Percentiles rank a stretch among this genome's conserved stretches.
phyloP scores from a whole-genome alignment of 2,329 filamentous ascomycete genomes.

The Aspergillus arachidicola region DNA sequence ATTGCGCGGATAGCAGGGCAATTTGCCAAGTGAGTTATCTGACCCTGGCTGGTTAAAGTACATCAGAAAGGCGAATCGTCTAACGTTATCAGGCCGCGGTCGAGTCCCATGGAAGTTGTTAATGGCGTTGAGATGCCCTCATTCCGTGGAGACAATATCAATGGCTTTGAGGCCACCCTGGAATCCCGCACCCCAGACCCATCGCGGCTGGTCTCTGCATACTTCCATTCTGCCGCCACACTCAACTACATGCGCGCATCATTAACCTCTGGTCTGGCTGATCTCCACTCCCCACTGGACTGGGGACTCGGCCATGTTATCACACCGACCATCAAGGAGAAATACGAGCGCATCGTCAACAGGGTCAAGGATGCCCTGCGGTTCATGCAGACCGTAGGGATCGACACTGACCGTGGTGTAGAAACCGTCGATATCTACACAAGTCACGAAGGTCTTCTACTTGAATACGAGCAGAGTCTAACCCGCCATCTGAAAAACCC shows the following conservation, averaged over 20 bases:
- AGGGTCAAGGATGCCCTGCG: conserved; percentile 88
- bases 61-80: neutral
- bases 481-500: conserved; percentile 75
- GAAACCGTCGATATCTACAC: conserved; percentile 95
- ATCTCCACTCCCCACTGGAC: conserved; percentile 89
- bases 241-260: conserved; percentile 89
- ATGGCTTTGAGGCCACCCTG: conserved; percentile 70
- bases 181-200: conserved; percentile 82
- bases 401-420: conserved; percentile 79
- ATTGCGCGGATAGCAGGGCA: conserved; percentile 97
- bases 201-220: conserved; percentile 80
- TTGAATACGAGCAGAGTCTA: conserved; percentile 90
- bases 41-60: too few species aligned
- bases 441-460: conserved; percentile 88
- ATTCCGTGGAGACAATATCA: conserved; percentile 94
- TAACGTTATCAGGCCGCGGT: conserved; percentile 63
- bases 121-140: conserved; percentile 81
- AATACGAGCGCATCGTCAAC: conserved; percentile 81
- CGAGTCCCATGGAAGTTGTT: conserved; percentile 80
- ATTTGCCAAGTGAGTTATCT: conserved; percentile 80
- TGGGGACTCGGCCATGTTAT: conserved; percentile 93
- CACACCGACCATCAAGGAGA: conserved; percentile 77
- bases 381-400: conserved; percentile 93
- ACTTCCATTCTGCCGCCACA: conserved; percentile 93
- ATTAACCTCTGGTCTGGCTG: conserved; percentile 83